Base-by-base conservation (phyloP, 345 rosid genomes). In the Jatropha curcas region DNA sequence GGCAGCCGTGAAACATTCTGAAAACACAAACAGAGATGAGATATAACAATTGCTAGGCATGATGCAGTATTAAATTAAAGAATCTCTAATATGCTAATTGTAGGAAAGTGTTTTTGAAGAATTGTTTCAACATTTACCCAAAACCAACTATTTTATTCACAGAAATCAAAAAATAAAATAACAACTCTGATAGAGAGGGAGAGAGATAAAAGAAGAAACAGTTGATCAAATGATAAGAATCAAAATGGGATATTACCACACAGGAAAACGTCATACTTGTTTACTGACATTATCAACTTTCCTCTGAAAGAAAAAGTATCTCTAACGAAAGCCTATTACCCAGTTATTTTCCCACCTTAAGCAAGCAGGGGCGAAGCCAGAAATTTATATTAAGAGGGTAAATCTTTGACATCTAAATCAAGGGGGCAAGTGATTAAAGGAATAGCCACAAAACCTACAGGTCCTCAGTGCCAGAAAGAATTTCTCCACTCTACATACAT, bases 1-100 rank as follows among this genome's bases (percentile, higher is more conserved):
- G 95, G 86, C 70, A 93, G 75, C 75, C 97, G 85, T 67, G 99
- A 89, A 74, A 96, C 88, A 70, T 84, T 88, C 99, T 96, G 89
- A 67, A 78, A 83, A 30, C 31, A 82, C 31, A 73, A 28, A 62
- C 9, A 67, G 14, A 71, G 4, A 55, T 55, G 4, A 52, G 56
- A 53, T 35, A 35, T 24, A 71, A 65, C 17, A 60, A 65, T 65
- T 51, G 50, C 51, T 33, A 68, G 33, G 46, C 31, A 46, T 35
- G 53, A 17, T 48, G 53, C 8, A 1, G 19, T 48, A 48, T 13
- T 46, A 46, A 46, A 46, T 12, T 46, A 16, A 46, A 46, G 51
- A 48, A 48, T 48, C 22, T 17, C 7, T 48, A 17, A 48, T 6
- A 48, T 14, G 20, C 53, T 17, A 48, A 31, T 20, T 1, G 24